Base-by-base conservation (phyloP, 208 protist genomes). In the Endotrypanum monterogeii region DNA sequence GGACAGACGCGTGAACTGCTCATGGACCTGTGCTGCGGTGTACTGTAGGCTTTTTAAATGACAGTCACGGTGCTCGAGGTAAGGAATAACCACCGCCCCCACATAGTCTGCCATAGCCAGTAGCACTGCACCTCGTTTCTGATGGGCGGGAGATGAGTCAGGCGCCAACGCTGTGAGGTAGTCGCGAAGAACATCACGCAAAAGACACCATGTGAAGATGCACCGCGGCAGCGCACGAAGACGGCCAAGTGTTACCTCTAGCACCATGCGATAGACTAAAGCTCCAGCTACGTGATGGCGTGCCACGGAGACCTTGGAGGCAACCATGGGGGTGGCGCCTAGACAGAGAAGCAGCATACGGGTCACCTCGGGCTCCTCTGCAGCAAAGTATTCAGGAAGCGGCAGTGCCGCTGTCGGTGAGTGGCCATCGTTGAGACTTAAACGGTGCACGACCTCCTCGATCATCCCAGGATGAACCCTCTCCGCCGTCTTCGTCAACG, bases 121-220 rank as follows among this genome's bases (percentile, higher is more conserved):
- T 18, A 79, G 61, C 30, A 54, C 57, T 7, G 51, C 50, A 35
- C 25, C 46, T 65, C 46, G 37, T 41, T 11, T 25, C 14, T 57
- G 25, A 11, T 28, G 44, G 28, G 28, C 44, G 37, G 37, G 20
- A 44, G 5, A 11, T 8, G 44, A 65, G 25, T 37, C 60, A 30
- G 60, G 8, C 44, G 39, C 37, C 32, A 18, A 1, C 32, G 46
- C 25, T 48, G 18, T 37, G 63, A 35, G 25, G 35, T 65, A n/a
- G 32, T 28, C n/a, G 41, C 50, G 14, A 20, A 62, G 32, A 18
- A 81, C 65, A 32, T 83, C 65, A 1, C 72, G 54, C 32, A 91
- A 61, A 11, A 89, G 78, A 11, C 78, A 77, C 89, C 89, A 94
- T 37, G 79, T 87, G 56, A 83, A 78, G 39, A 85, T 54, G 61